Evolutionary conservation across 1,139 yeast genomes (phyloP).

Genomic region (Taphrina flavorubra): DNA sequence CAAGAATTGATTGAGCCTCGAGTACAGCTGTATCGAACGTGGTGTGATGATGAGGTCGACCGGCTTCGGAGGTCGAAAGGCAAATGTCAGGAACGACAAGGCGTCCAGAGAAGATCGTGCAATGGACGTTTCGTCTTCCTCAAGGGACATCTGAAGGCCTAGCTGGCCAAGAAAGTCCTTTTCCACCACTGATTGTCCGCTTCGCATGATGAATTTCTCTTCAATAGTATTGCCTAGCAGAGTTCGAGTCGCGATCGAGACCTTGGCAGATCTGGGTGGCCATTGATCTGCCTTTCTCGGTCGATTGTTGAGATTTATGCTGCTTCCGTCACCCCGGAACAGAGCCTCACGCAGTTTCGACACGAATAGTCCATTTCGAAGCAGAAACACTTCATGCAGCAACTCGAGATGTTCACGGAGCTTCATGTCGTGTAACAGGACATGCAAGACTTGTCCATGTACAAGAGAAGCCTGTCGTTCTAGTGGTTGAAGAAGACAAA

Average conservation of each 20-base stretch:
- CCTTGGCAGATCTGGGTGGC: constrained; percentile 30
- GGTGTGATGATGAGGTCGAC: constrained; percentile 28
- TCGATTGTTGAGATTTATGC: constrained; percentile 3
- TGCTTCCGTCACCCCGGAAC: neutral
- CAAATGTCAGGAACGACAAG: constrained; percentile 28
- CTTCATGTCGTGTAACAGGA: constrained; percentile 24
- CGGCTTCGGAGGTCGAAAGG: constrained; percentile 28
- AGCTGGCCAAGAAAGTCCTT: constrained; percentile 22
- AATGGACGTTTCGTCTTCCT: constrained; percentile 11
- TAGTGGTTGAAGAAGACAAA: constrained; percentile 26
- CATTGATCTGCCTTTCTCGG: constrained; percentile 10
- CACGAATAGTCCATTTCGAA: constrained; percentile 18
- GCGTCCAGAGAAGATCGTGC: constrained; percentile 29
- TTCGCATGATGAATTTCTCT: neutral
- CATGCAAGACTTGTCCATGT: constrained; percentile 13
- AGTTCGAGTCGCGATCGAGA: constrained; percentile 28
- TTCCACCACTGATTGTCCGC: neutral
- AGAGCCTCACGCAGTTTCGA: constrained; percentile 18
- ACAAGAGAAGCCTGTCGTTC: constrained; percentile 15
- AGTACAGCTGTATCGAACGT: constrained; percentile 7
- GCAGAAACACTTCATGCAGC: constrained; percentile 25
- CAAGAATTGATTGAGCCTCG: constrained; percentile 26
- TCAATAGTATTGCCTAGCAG: constrained; percentile 21
- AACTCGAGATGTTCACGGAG: constrained; percentile 29
- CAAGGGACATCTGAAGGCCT: constrained; percentile 16